A percentile compares a stretch with the other conserved stretches of the same genome.
Evolutionary conservation across 352 stramenopile genomes (phyloP).

Genomic region (Globisporangium paddicum): DNA sequence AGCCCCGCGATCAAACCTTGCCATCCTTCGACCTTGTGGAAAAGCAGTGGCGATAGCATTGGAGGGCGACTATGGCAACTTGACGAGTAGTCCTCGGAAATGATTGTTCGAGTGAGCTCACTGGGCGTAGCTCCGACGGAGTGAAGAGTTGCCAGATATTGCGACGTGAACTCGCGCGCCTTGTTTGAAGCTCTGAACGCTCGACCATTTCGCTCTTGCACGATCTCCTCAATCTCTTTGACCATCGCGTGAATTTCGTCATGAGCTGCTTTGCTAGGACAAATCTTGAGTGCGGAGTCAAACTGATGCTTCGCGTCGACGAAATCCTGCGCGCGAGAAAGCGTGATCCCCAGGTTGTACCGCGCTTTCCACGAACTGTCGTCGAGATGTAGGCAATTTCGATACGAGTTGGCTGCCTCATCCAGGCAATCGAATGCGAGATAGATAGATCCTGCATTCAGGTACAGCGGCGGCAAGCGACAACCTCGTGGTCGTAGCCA

Average conservation of each 20-base stretch:
- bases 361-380: constrained; percentile 33
- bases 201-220: constrained; percentile 24
- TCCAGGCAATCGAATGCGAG: constrained; percentile 42
- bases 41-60: constrained; percentile 18
- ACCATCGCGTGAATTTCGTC: constrained; percentile 31
- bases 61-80: constrained; percentile 3
- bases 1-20: constrained; percentile 33
- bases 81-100: constrained; percentile 20
- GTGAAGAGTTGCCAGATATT: constrained; percentile 38
- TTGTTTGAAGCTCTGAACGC: constrained; percentile 28
- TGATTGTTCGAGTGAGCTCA: not conserved
- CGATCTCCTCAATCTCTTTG: constrained; percentile 36
- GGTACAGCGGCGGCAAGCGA: constrained; percentile 29
- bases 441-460: constrained; percentile 56
- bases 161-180: constrained; percentile 37
- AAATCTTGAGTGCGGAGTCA: constrained; percentile 20
- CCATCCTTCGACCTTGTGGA: constrained; percentile 32
- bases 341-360: constrained; percentile 45
- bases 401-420: constrained; percentile 47
- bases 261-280: constrained; percentile 10
- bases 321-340: constrained; percentile 43
- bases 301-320: constrained; percentile 42
- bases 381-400: constrained; percentile 37
- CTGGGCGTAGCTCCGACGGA: constrained; percentile 9
- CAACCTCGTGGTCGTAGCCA: constrained; percentile 29